Base-by-base conservation (phyloP, 2,329 filamentous ascomycete genomes). In the Hypoxylon sp. region DNA sequence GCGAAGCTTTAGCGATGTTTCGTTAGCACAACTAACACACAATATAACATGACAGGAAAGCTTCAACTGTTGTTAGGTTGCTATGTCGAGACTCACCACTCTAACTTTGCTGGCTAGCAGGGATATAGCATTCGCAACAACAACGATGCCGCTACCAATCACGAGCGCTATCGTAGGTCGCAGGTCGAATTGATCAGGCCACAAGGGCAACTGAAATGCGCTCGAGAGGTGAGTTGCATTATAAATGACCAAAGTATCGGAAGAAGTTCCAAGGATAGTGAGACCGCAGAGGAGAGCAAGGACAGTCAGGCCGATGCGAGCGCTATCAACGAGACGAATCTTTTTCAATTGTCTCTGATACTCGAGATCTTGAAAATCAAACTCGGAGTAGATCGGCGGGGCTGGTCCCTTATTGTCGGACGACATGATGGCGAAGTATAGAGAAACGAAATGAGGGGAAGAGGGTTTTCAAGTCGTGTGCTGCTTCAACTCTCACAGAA, bases 131-230 rank as follows among this genome's bases (percentile, higher is more conserved):
- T 78, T 84, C 52, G 74, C 67, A 5, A 80, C 44, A 5, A 78
- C 65, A 6, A 84, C 73, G 34, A 86, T 68, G 23, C 71, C 67
- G 40, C 81, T 76, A 26, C 78, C 78, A 17, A 72, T 75, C 12
- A 85, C 74, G 17, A 85, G 71, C 6, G 81, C 79, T 20, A 80
- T 69, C 2, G 79, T 82, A 2, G 83, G 82, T 36, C 79, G 74
- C 23, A 83, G 64, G 63, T 86, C 77, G 62, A 86, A 81, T 20
- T 77, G 68, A 9, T 73, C 68, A 0, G 83, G 83, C 83, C 83
- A 87, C 37, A 86, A 63, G 1, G 81, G 73, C 12, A 86, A 73
- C 15, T 78, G 61, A 61, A 73, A 80, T 34, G 76, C 73, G 12
- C 65, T 64, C 1, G 78, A 62, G 11, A 81, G 65, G 47, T 78